A percentile compares a stretch with the other conserved stretches of the same genome.
Evolutionary conservation across 2,329 filamentous ascomycete species (phyloP).

Genomic region (Nothophaeocryptopus gaeumannii): DNA sequence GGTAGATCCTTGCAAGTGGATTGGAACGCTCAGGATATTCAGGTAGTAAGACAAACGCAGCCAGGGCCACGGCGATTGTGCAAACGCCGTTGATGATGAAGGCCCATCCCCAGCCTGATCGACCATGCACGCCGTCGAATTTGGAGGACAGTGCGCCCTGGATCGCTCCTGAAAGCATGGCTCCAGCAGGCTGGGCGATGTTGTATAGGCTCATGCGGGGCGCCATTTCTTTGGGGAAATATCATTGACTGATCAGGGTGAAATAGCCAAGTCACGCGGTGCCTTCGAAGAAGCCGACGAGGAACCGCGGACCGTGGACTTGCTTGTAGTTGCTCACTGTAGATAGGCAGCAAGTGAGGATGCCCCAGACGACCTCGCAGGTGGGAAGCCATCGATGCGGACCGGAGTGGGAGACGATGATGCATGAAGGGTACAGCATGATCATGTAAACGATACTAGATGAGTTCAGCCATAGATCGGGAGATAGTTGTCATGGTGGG

Average conservation of each 20-base stretch:
- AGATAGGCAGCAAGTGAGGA: conserved; percentile 12
- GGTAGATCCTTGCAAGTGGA: not conserved
- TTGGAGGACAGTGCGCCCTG: conserved; percentile 50
- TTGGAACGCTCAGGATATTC: conserved; percentile 1
- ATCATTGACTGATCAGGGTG: not conserved
- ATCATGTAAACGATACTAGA: conserved; percentile 39
- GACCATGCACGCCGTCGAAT: conserved; percentile 47
- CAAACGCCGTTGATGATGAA: conserved; percentile 59
- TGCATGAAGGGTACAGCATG: conserved; percentile 38
- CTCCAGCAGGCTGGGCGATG: conserved; percentile 47
- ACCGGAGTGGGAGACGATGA: conserved; percentile 38
- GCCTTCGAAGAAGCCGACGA: conserved; percentile 23
- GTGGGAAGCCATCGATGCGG: conserved; percentile 31
- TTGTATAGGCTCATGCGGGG: conserved; percentile 18
- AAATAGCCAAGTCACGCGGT: conserved; percentile 37
- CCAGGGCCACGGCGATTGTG: conserved; percentile 31
- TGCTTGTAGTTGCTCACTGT: not conserved
- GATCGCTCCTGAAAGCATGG: conserved; percentile 61
- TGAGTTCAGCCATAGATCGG: conserved; percentile 31
- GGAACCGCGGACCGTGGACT: not conserved
- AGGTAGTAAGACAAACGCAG: conserved; percentile 10
- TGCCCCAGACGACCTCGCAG: conserved; percentile 21
- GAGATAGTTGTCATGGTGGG: conserved; percentile 29
- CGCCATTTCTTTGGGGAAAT: conserved; percentile 15
- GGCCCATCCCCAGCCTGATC: conserved; percentile 51